A percentile compares a stretch with the other conserved stretches of the same genome.
Evolutionary conservation across 2,329 filamentous ascomycete species (phyloP).

Genomic region (Penicillium sp.): DNA sequence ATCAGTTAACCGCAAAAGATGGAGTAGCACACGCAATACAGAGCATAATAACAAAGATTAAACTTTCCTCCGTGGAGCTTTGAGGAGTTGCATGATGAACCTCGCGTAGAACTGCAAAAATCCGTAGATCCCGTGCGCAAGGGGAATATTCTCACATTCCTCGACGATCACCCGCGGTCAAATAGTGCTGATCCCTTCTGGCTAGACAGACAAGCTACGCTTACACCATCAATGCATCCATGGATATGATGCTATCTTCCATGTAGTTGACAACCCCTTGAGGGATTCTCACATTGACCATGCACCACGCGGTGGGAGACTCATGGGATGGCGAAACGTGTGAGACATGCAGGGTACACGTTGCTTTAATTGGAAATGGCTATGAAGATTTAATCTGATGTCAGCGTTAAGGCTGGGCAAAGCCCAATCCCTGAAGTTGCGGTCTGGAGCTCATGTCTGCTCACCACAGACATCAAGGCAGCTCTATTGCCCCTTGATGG

Average conservation of each 20-base stretch:
- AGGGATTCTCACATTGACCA: slow-evolving; percentile 3
- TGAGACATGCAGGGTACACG: slow-evolving; percentile 18
- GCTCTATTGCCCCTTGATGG: too few species aligned
- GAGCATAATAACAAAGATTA: neutral
- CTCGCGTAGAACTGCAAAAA: slow-evolving; percentile 18
- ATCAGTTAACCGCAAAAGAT: slow-evolving; percentile 4
- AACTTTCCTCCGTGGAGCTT: slow-evolving; percentile 3
- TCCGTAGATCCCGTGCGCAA: slow-evolving; percentile 16
- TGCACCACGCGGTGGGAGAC: slow-evolving; percentile 9
- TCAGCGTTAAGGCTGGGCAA: neutral
- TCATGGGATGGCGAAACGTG: slow-evolving; percentile 17
- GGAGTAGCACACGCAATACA: slow-evolving; percentile 8
- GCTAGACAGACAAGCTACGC: neutral
- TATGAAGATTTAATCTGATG: neutral
- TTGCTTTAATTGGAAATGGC: neutral
- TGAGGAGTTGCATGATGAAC: slow-evolving; percentile 15
- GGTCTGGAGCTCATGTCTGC: neutral
- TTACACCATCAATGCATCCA: slow-evolving; percentile 1
- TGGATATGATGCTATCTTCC: neutral
- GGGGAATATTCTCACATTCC: slow-evolving; percentile 18
- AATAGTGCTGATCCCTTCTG: neutral
- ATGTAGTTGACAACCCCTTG: neutral
- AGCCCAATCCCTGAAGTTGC: slow-evolving; percentile 10
- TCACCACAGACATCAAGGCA: too few species aligned
- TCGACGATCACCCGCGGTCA: slow-evolving; percentile 8